Evolutionary conservation across 2,329 filamentous ascomycete species (phyloP).

Genomic region (Colletotrichum sublineola): DNA sequence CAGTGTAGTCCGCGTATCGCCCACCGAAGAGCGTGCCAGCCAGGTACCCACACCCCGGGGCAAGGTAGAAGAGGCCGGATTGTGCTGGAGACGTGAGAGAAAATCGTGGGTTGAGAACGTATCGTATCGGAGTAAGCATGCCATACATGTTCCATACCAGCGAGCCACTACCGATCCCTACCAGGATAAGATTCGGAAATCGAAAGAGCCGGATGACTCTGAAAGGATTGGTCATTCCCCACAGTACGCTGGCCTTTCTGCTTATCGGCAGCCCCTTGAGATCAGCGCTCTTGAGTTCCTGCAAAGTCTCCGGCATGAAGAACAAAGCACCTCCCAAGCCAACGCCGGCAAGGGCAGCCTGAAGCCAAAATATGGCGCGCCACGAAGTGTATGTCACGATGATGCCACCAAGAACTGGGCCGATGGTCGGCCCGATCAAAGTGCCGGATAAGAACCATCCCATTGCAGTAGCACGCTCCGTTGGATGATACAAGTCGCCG

Average conservation of each 20-base stretch:
- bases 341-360: slow-evolving; percentile 71
- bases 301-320: slow-evolving; percentile 77
- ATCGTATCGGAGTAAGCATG: slow-evolving; percentile 76
- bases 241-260: slow-evolving; percentile 56
- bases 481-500: slow-evolving; percentile 68
- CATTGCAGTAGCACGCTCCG: slow-evolving; percentile 74
- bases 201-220: slow-evolving; percentile 72
- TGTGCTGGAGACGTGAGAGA: slow-evolving; percentile 72
- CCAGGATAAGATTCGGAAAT: slow-evolving; percentile 74
- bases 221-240: slow-evolving; percentile 73
- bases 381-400: slow-evolving; percentile 77
- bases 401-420: slow-evolving; percentile 76
- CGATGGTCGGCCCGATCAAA: slow-evolving; percentile 74
- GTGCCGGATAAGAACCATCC: slow-evolving; percentile 77
- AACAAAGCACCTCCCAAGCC: slow-evolving; percentile 68
- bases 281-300: slow-evolving; percentile 71
- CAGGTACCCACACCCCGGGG: slow-evolving; percentile 76
- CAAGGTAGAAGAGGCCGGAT: slow-evolving; percentile 77
- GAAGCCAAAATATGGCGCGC: slow-evolving; percentile 80
- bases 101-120: slow-evolving; percentile 79
- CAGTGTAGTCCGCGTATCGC: slow-evolving; percentile 74
- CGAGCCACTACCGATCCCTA: slow-evolving; percentile 68
- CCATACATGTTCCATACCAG: slow-evolving; percentile 81
- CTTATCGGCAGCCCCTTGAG: slow-evolving; percentile 63
- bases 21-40: slow-evolving; percentile 76